phyloP scores from a whole-genome alignment of 2,329 filamentous ascomycete genomes.

The Corniculantispora saksenae region DNA sequence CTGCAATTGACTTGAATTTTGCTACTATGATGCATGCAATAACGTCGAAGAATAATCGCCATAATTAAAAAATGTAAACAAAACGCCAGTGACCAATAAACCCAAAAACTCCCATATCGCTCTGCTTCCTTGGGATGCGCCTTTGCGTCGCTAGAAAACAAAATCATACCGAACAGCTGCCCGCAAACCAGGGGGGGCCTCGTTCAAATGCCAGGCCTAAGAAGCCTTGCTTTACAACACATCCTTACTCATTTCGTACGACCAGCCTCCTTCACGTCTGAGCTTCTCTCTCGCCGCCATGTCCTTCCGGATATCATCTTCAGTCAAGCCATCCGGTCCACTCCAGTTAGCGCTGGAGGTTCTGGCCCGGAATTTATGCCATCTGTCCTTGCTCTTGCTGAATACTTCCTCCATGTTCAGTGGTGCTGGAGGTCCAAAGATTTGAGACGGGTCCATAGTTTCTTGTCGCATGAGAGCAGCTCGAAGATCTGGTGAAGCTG shows the following conservation, averaged over 20 bases:
- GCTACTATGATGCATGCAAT: not conserved
- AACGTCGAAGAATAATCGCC: not conserved
- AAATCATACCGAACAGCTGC: not conserved
- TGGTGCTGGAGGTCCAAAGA: constrained; percentile 87
- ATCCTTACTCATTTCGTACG: constrained; percentile 60
- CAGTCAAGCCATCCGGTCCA: constrained; percentile 76
- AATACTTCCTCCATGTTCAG: constrained; percentile 98
- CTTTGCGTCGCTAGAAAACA: constrained; percentile 9
- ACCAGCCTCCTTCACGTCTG: constrained; percentile 83
- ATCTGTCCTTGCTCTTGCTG: constrained; percentile 79
- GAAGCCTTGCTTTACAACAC: constrained; percentile 36
- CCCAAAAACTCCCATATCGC: constrained; percentile 11
- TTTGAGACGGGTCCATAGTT: constrained; percentile 75
- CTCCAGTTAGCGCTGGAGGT: constrained; percentile 96
- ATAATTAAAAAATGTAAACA: not conserved
- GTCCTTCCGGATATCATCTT: constrained; percentile 83
- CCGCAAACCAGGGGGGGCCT: not conserved
- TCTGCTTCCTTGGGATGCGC: constrained; percentile 5
- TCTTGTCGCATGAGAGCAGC: constrained; percentile 79
- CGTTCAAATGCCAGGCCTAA: not conserved
- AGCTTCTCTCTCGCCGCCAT: constrained; percentile 77
- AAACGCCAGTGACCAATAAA: constrained; percentile 15
- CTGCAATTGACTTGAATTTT: not conserved
- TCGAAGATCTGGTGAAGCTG: constrained; percentile 80
- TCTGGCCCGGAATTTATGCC: constrained; percentile 84